These are phyloP conservation scores for Phallus indusiatus DNA, from an alignment of 768 basidiomycete species.

Conservation along the genomic window DNA sequence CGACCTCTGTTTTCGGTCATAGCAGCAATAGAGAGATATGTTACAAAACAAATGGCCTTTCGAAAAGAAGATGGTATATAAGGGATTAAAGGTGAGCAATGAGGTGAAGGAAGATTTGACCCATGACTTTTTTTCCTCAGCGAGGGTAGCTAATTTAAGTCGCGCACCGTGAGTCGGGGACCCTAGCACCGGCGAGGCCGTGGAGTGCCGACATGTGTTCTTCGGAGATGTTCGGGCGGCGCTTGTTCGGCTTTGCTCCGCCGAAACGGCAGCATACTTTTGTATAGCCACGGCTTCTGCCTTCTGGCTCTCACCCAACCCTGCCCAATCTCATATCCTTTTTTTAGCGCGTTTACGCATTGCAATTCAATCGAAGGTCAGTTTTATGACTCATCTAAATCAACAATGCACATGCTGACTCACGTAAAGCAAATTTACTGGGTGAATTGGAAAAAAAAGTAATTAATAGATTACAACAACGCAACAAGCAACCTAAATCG, in stretches of 20 bases:
- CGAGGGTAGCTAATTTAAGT: background rate
- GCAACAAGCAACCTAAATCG: background rate
- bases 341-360: too few species aligned
- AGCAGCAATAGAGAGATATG: background rate
- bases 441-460: background rate
- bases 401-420: background rate
- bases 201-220: background rate
- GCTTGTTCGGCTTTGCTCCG: background rate
- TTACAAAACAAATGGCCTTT: background rate
- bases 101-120: background rate
- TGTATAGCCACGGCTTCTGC: background rate
- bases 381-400: too few species aligned
- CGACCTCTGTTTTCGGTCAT: background rate
- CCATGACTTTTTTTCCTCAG: background rate
- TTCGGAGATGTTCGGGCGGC: background rate
- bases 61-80: background rate
- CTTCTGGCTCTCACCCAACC: too few species aligned
- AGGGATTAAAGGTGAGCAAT: background rate
- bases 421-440: background rate
- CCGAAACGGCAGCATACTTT: background rate
- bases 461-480: background rate
- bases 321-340: too few species aligned
- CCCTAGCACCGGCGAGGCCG: background rate
- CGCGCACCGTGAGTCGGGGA: background rate
- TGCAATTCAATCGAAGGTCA: too few species aligned